Evolutionary conservation across 495 filamentous ascomycete species (phyloP).

Genomic region (Gamarada debralockiae): DNA sequence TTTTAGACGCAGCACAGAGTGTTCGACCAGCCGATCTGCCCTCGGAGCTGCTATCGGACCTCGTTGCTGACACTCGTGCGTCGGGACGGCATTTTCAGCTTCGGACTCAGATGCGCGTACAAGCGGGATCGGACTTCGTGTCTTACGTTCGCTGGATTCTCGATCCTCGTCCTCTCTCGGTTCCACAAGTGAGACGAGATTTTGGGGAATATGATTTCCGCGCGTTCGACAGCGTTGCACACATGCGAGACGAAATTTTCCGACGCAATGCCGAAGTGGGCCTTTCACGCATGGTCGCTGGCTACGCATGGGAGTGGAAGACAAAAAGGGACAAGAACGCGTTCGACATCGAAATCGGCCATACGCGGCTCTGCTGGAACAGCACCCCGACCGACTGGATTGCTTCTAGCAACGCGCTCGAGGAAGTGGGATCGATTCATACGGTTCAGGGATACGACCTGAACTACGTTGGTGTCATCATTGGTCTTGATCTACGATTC

Average conservation of each 20-base stretch:
- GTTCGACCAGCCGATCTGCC: conserved; percentile 10
- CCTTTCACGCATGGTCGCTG: conserved; percentile 4
- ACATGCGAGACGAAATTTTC: conserved; percentile 4
- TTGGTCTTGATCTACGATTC: conserved; percentile 6
- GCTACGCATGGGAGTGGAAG: conserved; percentile 4
- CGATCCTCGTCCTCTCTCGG: conserved; percentile 3
- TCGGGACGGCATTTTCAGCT: conserved; percentile 5
- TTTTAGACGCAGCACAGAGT: conserved; percentile 8
- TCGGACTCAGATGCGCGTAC: conserved; percentile 6
- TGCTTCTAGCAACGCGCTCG: conserved; percentile 6
- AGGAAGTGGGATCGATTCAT: conserved; percentile 10
- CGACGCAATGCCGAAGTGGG: conserved; percentile 4
- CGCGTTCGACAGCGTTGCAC: conserved; percentile 3
- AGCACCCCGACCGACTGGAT: conserved; percentile 1
- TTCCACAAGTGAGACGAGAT: conserved; percentile 4
- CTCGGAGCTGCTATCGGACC: background rate
- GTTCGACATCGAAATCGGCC: conserved; percentile 6
- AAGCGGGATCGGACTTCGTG: conserved; percentile 8
- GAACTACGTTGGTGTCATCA: conserved; percentile 8
- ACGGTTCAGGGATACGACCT: conserved; percentile 6
- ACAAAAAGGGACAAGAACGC: conserved; percentile 6
- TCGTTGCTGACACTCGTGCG: conserved; percentile 3
- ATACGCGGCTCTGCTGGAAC: conserved; percentile 5
- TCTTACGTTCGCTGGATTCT: conserved; percentile 10
- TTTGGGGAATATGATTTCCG: conserved; percentile 9